phyloP scores from a whole-genome alignment of 176 grass and related monocot species.

The sorghum (Sorghum bicolor) region DNA sequence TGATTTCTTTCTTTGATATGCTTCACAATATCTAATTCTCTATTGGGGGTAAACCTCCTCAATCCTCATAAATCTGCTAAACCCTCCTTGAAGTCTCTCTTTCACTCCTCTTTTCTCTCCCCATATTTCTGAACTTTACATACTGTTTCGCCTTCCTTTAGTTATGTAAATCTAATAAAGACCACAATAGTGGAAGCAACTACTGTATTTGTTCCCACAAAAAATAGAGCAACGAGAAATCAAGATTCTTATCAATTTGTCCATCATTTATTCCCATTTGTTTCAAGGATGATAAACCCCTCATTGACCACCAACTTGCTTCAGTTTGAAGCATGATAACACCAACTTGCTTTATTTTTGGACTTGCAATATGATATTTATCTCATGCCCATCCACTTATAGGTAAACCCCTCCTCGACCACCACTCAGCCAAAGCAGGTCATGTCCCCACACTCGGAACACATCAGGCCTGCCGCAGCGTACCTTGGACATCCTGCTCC shows the following conservation, averaged over 20 bases:
- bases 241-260: not conserved
- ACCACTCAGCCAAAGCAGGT: too few relatives aligned
- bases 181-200: not conserved
- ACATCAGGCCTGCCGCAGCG: not conserved
- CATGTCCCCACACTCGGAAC: not conserved
- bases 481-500: not conserved
- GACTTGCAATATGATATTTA: too few relatives aligned
- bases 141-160: not conserved
- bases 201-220: too few relatives aligned
- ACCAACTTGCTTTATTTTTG: too few relatives aligned
- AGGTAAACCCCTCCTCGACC: too few relatives aligned
- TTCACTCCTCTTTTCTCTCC: too few relatives aligned
- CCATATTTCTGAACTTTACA: not conserved
- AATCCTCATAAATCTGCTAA: not conserved
- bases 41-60: not conserved
- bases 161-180: not conserved
- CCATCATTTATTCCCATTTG: not conserved
- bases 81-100: not conserved
- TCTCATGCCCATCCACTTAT: too few relatives aligned
- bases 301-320: too few relatives aligned
- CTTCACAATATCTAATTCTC: not conserved
- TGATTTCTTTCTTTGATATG: not conserved
- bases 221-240: not conserved
- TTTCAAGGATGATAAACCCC: too few relatives aligned
- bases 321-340: too few relatives aligned